These are phyloP conservation scores for Globisporangium carolinianum DNA, from an alignment of 352 stramenopile species.

Conservation along the genomic window DNA sequence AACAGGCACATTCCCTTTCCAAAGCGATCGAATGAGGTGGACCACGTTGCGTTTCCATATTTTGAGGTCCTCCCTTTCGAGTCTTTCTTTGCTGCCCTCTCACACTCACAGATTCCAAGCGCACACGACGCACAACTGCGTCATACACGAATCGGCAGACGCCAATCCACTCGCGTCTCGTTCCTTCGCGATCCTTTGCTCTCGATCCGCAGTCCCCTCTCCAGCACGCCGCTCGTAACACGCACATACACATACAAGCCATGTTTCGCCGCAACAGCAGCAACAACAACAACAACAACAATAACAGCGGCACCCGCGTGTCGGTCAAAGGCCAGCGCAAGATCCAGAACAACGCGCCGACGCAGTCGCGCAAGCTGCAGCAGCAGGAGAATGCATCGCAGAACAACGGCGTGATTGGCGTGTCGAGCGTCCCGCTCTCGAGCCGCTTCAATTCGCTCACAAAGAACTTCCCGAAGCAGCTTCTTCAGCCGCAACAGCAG, in stretches of 20 bases:
- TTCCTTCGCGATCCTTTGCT: too few species aligned
- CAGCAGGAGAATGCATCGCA: conserved; percentile 11
- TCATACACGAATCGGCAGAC: too few species aligned
- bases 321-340: conserved; percentile 56
- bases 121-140: too few species aligned
- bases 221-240: not conserved
- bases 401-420: conserved; percentile 39
- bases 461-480: conserved; percentile 19
- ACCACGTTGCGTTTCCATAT: too few species aligned
- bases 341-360: conserved; percentile 38
- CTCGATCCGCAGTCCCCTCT: too few species aligned
- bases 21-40: too few species aligned
- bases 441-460: conserved; percentile 69
- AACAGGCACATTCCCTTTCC: too few species aligned
- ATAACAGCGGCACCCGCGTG: conserved; percentile 17
- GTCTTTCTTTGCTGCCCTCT: too few species aligned
- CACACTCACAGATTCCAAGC: too few species aligned
- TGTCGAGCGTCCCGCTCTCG: conserved; percentile 62
- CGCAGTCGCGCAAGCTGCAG: conserved; percentile 5
- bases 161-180: too few species aligned
- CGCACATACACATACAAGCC: not conserved
- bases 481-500: conserved; percentile 1
- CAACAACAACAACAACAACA: conserved; percentile 18
- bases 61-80: too few species aligned
- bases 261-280: conserved; percentile 11